phyloP scores from a whole-genome alignment of 2,329 filamentous ascomycete species.

The Cladosporium austrohemisphaericum region DNA sequence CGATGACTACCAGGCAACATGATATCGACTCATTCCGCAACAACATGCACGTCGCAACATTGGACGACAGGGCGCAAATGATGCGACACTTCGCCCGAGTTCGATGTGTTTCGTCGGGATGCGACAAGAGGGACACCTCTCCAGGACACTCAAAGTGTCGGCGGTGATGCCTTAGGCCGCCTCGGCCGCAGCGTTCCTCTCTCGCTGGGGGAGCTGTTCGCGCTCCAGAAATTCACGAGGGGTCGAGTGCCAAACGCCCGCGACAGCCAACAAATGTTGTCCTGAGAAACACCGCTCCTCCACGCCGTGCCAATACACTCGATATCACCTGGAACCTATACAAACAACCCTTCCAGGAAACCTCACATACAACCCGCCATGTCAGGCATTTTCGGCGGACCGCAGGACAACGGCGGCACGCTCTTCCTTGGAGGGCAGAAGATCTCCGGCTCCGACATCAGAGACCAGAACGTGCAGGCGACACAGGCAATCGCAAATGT shows the following conservation, averaged over 20 bases:
- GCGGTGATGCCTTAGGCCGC: too few species aligned
- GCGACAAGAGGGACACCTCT: too few species aligned
- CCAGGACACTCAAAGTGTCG: too few species aligned
- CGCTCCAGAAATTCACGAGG: too few species aligned
- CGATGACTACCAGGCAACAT: too few species aligned
- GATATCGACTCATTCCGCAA: background rate
- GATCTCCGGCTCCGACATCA: constrained; percentile 93
- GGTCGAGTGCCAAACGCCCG: too few species aligned
- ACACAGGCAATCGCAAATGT: constrained; percentile 98
- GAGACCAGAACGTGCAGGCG: constrained; percentile 95
- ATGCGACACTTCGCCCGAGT: background rate
- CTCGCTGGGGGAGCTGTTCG: too few species aligned
- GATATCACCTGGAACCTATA: too few species aligned
- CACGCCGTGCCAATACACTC: too few species aligned
- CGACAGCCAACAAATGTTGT: too few species aligned
- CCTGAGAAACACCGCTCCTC: too few species aligned
- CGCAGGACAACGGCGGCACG: constrained; percentile 86
- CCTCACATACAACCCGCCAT: constrained; percentile 48
- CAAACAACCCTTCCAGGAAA: background rate
- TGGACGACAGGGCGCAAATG: constrained; percentile 5
- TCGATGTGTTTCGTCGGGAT: constrained; percentile 1
- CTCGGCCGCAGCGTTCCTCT: too few species aligned
- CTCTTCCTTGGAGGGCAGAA: constrained; percentile 96
- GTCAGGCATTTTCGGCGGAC: constrained; percentile 94
- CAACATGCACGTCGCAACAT: constrained; percentile 9